Conservation (phyloP, 306 rosid genomes). For the Arachis stenosperma region DNA sequence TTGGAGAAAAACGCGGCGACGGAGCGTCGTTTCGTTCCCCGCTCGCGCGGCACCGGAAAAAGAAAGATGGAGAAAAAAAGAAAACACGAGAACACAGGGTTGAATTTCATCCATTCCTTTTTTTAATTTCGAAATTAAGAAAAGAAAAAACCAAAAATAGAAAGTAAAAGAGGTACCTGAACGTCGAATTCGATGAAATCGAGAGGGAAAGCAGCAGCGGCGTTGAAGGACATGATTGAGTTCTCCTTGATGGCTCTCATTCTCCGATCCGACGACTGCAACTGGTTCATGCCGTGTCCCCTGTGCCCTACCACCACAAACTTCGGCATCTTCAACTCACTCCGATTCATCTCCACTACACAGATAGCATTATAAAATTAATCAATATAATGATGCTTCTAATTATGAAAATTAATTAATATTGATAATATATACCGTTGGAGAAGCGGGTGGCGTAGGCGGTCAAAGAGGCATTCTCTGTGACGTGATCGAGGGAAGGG, state of each 20-base stretch:
- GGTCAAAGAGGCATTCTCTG: conserved; percentile 43
- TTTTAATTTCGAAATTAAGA: background rate
- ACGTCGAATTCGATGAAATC: conserved; percentile 83
- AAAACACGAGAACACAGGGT: background rate
- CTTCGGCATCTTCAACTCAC: conserved; percentile 40
- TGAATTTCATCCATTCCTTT: background rate
- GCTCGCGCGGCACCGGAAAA: too few species aligned
- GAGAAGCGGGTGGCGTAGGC: conserved; percentile 38
- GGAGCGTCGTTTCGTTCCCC: background rate
- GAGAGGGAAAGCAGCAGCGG: conserved; percentile 57
- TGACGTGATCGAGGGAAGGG: conserved; percentile 51
- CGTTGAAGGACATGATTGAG: conserved; percentile 67
- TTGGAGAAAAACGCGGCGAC: conserved; percentile 12
- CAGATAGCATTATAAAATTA: too few species aligned
- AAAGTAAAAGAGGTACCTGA: conserved; percentile 52
- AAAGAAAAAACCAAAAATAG: too few species aligned
- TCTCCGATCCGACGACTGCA: conserved; percentile 65
- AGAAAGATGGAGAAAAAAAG: background rate
- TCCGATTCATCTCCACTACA: conserved; percentile 19
- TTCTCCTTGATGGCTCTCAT: conserved; percentile 73
- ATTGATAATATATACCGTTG: conserved; percentile 1
- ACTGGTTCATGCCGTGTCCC: conserved; percentile 76
- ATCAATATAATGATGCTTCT: too few species aligned
- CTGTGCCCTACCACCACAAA: conserved; percentile 80
- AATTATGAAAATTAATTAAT: too few species aligned